A percentile compares a stretch with the other conserved stretches of the same genome.
phyloP scores from a whole-genome alignment of 352 stramenopile genomes.

The Phytophthora chlamydospora region DNA sequence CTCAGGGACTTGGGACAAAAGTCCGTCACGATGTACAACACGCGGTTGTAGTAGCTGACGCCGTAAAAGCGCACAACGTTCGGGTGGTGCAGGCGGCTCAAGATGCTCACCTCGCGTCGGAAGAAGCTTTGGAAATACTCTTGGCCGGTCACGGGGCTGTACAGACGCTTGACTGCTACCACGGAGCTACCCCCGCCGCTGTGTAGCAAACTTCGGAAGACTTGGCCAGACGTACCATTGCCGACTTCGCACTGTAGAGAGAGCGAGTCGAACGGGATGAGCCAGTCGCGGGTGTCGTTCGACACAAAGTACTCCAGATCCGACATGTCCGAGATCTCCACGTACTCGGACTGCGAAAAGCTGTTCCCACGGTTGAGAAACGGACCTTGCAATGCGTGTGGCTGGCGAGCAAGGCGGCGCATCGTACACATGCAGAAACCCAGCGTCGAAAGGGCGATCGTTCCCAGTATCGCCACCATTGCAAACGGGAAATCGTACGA shows the following conservation, averaged over 20 bases:
- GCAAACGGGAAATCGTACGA: constrained; percentile 87
- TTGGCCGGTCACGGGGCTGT: constrained; percentile 85
- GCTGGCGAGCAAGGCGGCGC: constrained; percentile 74
- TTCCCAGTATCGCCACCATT: constrained; percentile 82
- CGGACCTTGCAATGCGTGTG: constrained; percentile 48
- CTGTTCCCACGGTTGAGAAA: constrained; percentile 67
- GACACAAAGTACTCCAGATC: constrained; percentile 90
- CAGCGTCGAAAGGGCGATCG: constrained; percentile 79
- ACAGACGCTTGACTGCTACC: constrained; percentile 88
- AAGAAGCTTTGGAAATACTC: constrained; percentile 93
- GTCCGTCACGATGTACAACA: constrained; percentile 92
- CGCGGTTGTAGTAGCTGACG: constrained; percentile 90
- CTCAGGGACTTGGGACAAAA: constrained; percentile 88
- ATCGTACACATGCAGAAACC: constrained; percentile 91
- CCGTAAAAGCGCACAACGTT: constrained; percentile 92
- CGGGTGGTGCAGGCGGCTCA: constrained; percentile 88
- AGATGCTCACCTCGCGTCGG: constrained; percentile 84
- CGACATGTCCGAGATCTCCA: constrained; percentile 87
- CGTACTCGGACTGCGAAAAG: constrained; percentile 84
- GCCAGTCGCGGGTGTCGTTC: constrained; percentile 87
- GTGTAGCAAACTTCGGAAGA: constrained; percentile 88
- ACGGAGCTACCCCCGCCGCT: constrained; percentile 83
- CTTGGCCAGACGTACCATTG: constrained; percentile 88
- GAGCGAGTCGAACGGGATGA: constrained; percentile 90
- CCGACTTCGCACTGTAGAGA: constrained; percentile 87